Percentiles rank a stretch among this genome's conserved stretches.
Conservation (phyloP, 768 basidiomycete genomes). For the Butyriboletus loyo region DNA sequence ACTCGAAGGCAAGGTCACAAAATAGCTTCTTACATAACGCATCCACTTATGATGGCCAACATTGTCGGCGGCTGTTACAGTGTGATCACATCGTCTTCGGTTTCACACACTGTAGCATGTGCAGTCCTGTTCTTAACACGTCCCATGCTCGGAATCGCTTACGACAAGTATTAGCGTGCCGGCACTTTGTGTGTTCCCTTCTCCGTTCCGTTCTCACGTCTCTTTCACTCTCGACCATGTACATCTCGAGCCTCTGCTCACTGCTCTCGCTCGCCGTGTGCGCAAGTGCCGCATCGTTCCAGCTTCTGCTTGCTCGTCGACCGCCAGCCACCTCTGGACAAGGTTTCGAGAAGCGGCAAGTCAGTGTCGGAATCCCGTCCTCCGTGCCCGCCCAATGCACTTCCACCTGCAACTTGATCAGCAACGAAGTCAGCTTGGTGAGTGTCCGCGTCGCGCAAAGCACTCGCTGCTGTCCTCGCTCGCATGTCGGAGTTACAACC, state of each 20-base stretch:
- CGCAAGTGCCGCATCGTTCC: background rate
- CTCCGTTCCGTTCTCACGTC: slow-evolving; percentile 1
- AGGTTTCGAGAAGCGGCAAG: slow-evolving; percentile 12
- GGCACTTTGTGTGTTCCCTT: background rate
- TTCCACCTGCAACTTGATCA: slow-evolving; percentile 22
- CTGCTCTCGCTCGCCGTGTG: slow-evolving; percentile 2
- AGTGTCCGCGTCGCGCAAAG: background rate
- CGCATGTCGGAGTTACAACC: slow-evolving; percentile 7
- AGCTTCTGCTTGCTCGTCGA: slow-evolving; percentile 1
- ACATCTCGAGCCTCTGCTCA: background rate
- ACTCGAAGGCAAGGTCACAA: background rate
- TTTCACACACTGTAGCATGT: too few relatives aligned
- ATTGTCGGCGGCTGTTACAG: too few relatives aligned
- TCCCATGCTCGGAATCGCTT: too few relatives aligned
- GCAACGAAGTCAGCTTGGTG: slow-evolving; percentile 23
- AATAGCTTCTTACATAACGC: slow-evolving; percentile 19
- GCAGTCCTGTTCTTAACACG: slow-evolving; percentile 1
- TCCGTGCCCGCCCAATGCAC: slow-evolving; percentile 24
- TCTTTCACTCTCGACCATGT: slow-evolving; percentile 13
- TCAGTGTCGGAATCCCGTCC: slow-evolving; percentile 8
- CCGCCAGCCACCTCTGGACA: background rate
- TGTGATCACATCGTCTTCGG: too few relatives aligned
- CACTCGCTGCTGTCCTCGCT: background rate
- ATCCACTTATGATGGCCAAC: too few relatives aligned
- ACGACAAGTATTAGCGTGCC: too few relatives aligned